Evolutionary conservation across 1,284 basidiomycete species (phyloP), one percentile per base, ranked within the genome.

Genomic region (Rhodofomes roseus): DNA sequence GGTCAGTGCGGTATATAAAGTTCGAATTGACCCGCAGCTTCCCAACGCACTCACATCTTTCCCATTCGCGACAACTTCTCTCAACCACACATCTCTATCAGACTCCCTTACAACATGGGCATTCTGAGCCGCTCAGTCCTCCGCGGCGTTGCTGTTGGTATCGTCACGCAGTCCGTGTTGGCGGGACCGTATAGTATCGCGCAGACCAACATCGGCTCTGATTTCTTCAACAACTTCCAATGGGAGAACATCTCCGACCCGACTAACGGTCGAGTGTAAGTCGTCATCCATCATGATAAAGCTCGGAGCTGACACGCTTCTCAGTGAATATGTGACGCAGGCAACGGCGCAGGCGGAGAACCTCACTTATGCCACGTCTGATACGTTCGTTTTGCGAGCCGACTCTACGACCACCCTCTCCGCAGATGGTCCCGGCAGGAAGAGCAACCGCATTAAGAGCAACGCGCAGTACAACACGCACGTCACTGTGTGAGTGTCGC

Each of bases 251-350:
- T 84, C 55, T 53, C 76, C 4, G 85, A 87, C 66, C 85, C 86
- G 1, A 85, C 85, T 4, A 74, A 83, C 64, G 85, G 86, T 29
- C 76, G 84, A 62, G 86, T 89, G 85, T 86, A 69, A 71, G 82
- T 62, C 4, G 6, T n/a, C 3, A n/a, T 22, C 14, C n/a, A 4
- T 3, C 41, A 2, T 44, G 14, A 29, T 18, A 14, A n/a, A n/a
- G n/a, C n/a, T 14, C 18, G 25, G 40, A 7, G 29, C 29, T 59
- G 25, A 48, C 20, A 6, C 36, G 34, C 22, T 41, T 40, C 20
- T 22, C 53, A 77, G 75, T 16, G 72, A 74, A 61, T 76, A 76
- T 51, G 70, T 74, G 39, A 65, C 69, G 59, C 69, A 74, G 57
- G 64, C 63, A 11, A 74, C 72, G 11, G 73, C 74, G 1, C 59